Evolutionary conservation across 2,329 filamentous ascomycete species (phyloP), one percentile per base, ranked within the genome.

Genomic region (Neonectria punicea): DNA sequence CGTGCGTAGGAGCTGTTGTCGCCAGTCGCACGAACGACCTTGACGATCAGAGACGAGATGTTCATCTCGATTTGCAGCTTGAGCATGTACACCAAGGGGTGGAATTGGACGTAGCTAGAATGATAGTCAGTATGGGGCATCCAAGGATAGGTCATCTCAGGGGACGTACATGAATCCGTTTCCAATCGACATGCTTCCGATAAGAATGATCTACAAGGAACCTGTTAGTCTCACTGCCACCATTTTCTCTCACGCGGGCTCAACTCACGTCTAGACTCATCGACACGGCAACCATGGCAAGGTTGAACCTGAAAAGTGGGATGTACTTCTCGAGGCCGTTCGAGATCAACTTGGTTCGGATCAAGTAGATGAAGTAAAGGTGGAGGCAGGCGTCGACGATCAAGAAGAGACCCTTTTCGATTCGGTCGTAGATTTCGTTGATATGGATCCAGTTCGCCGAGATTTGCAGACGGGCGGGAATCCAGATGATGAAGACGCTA

Each of bases 311-410:
- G 53, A 65, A 65, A 22, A 65, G 36, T 6, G 62, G 62, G 9
- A 87, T 86, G 68, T 88, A 83, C 62, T 86, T 81, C 58, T 88
- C 85, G 72, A 97, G 82, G 54, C 85, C 87, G 61, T 83, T 82
- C 1, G 93, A 93, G 75, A 95, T 96, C 70, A 93, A 90, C 72
- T 89, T 86, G 6, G 93, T 84, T 41, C 85, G 66, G 22, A 88
- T 81, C 57, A 87, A 86, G 72, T 86, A 84, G 9, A 90, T 88
- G 47, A 86, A 81, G 79, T 92, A 92, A 0, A 85, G 85, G 77
- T 92, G 90, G 22, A 65, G 47, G 34, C 57, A 61, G n/a, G 62
- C 62, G n/a, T 65, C 62, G 9, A 65, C 53, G 3, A 65, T 28
- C 47, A 65, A 28, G 47, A 65, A 65, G 16, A 65, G 50, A 5